A percentile compares a stretch with the other conserved stretches of the same genome.
Conservation (phyloP, 768 basidiomycete genomes). For the Trametes punicea region DNA sequence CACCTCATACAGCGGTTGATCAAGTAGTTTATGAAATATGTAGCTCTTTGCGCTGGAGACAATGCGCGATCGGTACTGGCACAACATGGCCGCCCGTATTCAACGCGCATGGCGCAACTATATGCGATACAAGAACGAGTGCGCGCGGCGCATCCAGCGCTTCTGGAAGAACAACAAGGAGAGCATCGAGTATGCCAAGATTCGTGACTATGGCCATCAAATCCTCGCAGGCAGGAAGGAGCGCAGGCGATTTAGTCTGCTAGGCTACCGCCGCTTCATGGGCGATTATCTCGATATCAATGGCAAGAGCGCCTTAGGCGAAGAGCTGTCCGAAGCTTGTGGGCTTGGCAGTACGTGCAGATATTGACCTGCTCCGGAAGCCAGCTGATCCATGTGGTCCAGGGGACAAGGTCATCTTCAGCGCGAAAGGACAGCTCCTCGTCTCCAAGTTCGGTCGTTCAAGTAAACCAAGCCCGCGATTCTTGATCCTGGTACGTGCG, state of each 20-base stretch:
- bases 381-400: conserved; percentile 10
- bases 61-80: conserved; percentile 99
- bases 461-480: conserved; percentile 89
- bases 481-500: conserved; percentile 73
- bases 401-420: conserved; percentile 83
- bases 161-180: conserved; percentile 99
- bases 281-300: conserved; percentile 96
- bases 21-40: not conserved
- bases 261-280: conserved; percentile 92
- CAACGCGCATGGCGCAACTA: conserved; percentile 97
- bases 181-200: conserved; percentile 79
- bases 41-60: conserved; percentile 97
- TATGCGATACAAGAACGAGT: conserved; percentile 92
- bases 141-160: conserved; percentile 89
- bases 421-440: conserved; percentile 73
- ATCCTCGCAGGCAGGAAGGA: conserved; percentile 91
- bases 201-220: conserved; percentile 94
- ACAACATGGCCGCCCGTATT: conserved; percentile 97
- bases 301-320: conserved; percentile 72
- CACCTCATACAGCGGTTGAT: not conserved
- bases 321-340: conserved; percentile 69
- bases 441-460: conserved; percentile 85
- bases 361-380: not conserved
- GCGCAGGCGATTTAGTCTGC: conserved; percentile 85
- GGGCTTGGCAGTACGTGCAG: conserved; percentile 61